Conservation (phyloP, 169 alveolate species). For the Plasmodium vinckei region DNA sequence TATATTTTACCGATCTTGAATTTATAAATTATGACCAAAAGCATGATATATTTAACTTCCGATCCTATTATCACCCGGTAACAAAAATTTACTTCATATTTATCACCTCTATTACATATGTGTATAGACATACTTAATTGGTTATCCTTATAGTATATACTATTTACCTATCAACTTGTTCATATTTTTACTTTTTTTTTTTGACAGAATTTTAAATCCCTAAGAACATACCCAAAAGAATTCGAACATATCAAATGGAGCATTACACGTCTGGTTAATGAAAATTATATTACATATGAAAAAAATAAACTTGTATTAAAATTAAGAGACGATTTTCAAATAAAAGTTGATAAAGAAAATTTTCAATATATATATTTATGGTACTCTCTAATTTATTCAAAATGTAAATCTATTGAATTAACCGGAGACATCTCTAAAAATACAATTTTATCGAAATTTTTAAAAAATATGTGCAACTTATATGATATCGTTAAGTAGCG, state of each 20-base stretch:
- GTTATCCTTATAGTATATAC: background rate
- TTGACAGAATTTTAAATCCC: conserved; percentile 28
- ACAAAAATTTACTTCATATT: background rate
- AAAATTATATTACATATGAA: conserved; percentile 32
- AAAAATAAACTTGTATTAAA: conserved; percentile 48
- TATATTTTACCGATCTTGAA: conserved; percentile 50
- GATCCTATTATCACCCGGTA: conserved; percentile 70
- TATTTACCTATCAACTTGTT: background rate
- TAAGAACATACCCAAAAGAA: conserved; percentile 43
- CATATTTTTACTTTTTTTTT: background rate
- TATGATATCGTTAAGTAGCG: background rate
- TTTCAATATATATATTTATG: conserved; percentile 26
- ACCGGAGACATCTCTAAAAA: conserved; percentile 52
- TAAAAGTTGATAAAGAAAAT: conserved; percentile 40
- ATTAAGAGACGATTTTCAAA: conserved; percentile 14
- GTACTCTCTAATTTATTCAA: conserved; percentile 49
- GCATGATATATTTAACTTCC: conserved; percentile 56
- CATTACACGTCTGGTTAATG: conserved; percentile 21
- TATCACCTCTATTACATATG: too few relatives aligned
- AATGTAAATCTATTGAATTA: conserved; percentile 69
- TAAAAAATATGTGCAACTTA: conserved; percentile 23
- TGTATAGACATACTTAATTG: too few relatives aligned
- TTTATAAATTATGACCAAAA: conserved; percentile 68
- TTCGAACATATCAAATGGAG: conserved; percentile 22
- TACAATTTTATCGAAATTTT: conserved; percentile 30